These are phyloP conservation scores for Pseudonectria buxi DNA, from an alignment of 2,329 filamentous ascomycete genomes.

Conservation along the genomic window DNA sequence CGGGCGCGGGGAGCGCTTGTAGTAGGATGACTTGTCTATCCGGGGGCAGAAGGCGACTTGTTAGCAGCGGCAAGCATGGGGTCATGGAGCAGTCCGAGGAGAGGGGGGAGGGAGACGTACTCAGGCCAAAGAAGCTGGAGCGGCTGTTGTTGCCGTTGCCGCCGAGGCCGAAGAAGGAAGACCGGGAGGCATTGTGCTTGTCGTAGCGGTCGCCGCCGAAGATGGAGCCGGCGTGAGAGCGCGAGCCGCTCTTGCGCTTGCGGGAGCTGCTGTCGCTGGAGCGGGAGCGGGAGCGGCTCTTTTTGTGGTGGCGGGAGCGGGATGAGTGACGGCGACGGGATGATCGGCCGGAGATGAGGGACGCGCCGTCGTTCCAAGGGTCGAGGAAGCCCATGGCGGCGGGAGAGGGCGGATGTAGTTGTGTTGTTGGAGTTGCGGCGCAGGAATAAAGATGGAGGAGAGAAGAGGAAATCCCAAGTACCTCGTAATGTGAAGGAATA, in stretches of 20 bases:
- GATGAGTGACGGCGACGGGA: slow-evolving; percentile 22
- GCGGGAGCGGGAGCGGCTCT: slow-evolving; percentile 30
- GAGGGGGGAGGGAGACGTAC: too few species aligned
- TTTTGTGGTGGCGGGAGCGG: slow-evolving; percentile 25
- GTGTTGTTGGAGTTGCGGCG: not conserved
- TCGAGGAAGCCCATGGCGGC: slow-evolving; percentile 30
- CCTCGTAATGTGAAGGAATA: too few species aligned
- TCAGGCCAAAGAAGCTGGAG: slow-evolving; percentile 40
- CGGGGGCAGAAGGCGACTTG: slow-evolving; percentile 1
- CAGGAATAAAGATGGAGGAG: too few species aligned
- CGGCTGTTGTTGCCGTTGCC: slow-evolving; percentile 37
- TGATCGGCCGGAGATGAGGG: slow-evolving; percentile 24
- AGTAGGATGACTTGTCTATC: slow-evolving; percentile 54
- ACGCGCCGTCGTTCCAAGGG: slow-evolving; percentile 25
- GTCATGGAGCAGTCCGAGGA: too few species aligned
- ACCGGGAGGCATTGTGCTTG: slow-evolving; percentile 35
- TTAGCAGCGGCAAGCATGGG: too few species aligned
- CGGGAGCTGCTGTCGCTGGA: slow-evolving; percentile 31
- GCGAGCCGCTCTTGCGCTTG: slow-evolving; percentile 20
- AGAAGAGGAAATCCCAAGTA: too few species aligned
- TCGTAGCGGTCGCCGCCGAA: slow-evolving; percentile 28
- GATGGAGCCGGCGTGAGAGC: slow-evolving; percentile 27
- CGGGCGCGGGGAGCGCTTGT: slow-evolving; percentile 74
- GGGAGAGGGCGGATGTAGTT: not conserved
- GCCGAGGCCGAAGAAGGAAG: slow-evolving; percentile 42